Base-by-base conservation (phyloP, 495 filamentous ascomycete genomes). In the Barbatosphaeria neglecta region DNA sequence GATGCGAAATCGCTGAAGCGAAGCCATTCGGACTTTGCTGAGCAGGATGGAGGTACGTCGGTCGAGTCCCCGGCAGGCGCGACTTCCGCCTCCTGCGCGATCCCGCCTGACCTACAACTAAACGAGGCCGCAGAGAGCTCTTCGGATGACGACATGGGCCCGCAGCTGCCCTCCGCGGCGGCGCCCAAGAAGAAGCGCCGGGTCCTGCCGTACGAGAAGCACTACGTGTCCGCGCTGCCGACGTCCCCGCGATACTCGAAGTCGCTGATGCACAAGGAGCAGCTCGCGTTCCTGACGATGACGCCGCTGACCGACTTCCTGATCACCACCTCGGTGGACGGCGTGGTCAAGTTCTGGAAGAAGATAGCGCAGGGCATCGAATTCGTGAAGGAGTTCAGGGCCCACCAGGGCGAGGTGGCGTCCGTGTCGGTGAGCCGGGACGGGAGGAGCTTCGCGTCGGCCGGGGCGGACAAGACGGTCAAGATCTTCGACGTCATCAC, bases 271-370 rank as follows among this genome's bases (percentile, higher is more conserved):
- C 92, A 99, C 70, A 89, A 90, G 63, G 92, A 97, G 49, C 87
- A 94, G 66, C 66, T 97, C 41, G 76, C 82, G 33, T 96, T 86
- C 53, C 75, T 86, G 48, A 90, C 83, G 5, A 76, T 96, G 48
- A 92, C 93, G 1, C 92, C 89, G 1, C 69, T 76, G 37, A 95
- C 92, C 45, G 92, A 95, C 49, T 97, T 99, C 59, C 66, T 97
- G 22, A 90, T 99, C 43, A 97, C 92, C 2, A 86, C 81, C 52
- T 96, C 90, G 2, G 66, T 86, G 16, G 90, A 99, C 61, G 93
- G 93, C 2, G 82, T 88, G 0, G 90, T 97, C 43, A 97, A 97
- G 63, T 99, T 97, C 66, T 99, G 92, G 92, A 97, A 99, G 73
- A 99, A 99, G 67, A 77, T 85, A 50, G 80, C 79, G 4, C 83